phyloP scores from a whole-genome alignment of 495 filamentous ascomycete genomes.

The Delitschia confertaspora region DNA sequence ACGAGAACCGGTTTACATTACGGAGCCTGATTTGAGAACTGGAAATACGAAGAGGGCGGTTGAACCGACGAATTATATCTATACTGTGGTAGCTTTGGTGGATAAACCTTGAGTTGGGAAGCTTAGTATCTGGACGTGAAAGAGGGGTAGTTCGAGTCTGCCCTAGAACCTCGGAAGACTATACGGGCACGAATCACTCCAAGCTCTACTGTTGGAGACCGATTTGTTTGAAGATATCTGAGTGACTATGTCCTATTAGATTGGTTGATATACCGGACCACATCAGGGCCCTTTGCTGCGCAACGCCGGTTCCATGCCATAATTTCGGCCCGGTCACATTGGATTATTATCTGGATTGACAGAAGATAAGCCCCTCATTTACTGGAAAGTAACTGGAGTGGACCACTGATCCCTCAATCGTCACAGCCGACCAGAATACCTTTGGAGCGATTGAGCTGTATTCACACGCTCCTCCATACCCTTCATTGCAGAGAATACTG shows the following conservation, averaged over 20 bases:
- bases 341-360: background rate
- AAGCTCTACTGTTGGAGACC: background rate
- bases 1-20: background rate
- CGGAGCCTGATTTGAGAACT: background rate
- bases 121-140: no score
- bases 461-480: background rate
- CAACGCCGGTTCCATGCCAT: background rate
- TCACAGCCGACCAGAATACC: background rate
- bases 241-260: conserved; percentile 17
- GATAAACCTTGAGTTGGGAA: no score
- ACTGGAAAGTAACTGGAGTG: background rate
- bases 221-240: background rate
- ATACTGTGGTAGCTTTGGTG: no score
- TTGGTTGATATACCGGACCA: conserved; percentile 10
- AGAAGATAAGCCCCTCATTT: background rate
- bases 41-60: background rate
- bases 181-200: background rate
- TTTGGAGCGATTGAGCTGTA: background rate
- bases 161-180: background rate
- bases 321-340: background rate
- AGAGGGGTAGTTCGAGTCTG: conserved; percentile 8
- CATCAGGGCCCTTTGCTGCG: background rate
- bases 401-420: background rate
- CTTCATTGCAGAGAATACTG: background rate
- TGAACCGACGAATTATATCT: no score